Conservation (phyloP, 768 basidiomycete species). For the Boletellus ananas region DNA sequence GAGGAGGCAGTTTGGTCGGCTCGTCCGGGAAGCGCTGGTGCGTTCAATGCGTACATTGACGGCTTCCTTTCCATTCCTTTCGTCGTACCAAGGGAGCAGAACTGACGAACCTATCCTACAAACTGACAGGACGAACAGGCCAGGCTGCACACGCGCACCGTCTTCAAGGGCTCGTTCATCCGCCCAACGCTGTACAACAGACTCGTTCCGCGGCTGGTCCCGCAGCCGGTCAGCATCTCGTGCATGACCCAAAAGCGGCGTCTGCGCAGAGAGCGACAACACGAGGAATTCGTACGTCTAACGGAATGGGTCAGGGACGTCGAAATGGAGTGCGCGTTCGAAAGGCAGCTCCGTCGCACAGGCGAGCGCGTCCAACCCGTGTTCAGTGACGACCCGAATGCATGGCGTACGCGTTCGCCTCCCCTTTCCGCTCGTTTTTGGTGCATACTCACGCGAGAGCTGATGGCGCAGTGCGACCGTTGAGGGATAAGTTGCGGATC, state of each 20-base stretch:
- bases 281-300: constrained; percentile 33
- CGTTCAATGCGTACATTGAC: constrained; percentile 15
- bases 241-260: constrained; percentile 62
- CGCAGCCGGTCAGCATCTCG: constrained; percentile 70
- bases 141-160: constrained; percentile 54
- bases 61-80: no score
- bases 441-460: constrained; percentile 1
- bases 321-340: constrained; percentile 37
- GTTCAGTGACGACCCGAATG: constrained; percentile 15
- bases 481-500: constrained; percentile 28
- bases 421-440: neutral
- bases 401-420: constrained; percentile 20
- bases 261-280: constrained; percentile 42
- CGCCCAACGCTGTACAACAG: constrained; percentile 59
- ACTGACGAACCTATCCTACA: neutral
- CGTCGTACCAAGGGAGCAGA: neutral
- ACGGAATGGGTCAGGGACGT: constrained; percentile 34
- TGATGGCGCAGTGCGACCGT: constrained; percentile 33
- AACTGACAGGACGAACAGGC: constrained; percentile 52
- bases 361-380: constrained; percentile 27
- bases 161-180: constrained; percentile 69
- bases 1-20: constrained; percentile 44
- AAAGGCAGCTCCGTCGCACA: constrained; percentile 23
- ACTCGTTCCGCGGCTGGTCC: constrained; percentile 76
- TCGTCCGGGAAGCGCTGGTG: constrained; percentile 53